Base-by-base conservation (phyloP, 306 rosid genomes). In the Rosa multiflora region DNA sequence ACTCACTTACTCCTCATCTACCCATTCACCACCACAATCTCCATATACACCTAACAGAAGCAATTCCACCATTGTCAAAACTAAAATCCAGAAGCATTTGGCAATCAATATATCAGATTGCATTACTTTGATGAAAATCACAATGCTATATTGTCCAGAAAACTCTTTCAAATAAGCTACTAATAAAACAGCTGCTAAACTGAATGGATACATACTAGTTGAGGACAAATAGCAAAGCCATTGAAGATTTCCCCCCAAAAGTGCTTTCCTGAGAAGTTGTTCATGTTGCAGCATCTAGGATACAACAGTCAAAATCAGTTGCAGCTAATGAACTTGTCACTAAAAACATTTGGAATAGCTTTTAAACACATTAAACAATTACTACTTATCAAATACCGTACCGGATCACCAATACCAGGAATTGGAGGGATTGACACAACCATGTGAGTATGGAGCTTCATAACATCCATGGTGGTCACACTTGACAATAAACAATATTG, bases 141-240 rank as follows among this genome's bases (percentile, higher is more conserved):
- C 76, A 58, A 11, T 15, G 15, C 21, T 55, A 56, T 49, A 70
- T 13, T 4, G 53, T 70, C 21, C 10, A 26, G 40, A 48, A 59
- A 46, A 49, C 37, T 18, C 47, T 8, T 35, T 37, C 71, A 3
- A 39, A 18, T 67, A 67, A 39, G 26, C 29, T 39, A 40, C 26
- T 1, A 42, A 42, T 10, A n/a, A 11, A 68, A 68, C 35, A 0
- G 2, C 13, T 40, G 52, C 40, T 12, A 10, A 56, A 42, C 26
- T 7, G 52, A 82, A 56, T 6, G 13, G 80, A 77, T 71, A 81
- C 91, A 78, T 82, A 95, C 99, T 85, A 32, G 98, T 92, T 26
- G 98, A 89, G 61, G 97, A 91, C 90, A 95, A 87, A 84, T 95
- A 95, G 80, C 94, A 73, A 43, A 95, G 90, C 92, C 98, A 90